Percentiles rank a stretch among this genome's conserved stretches.
phyloP scores from a whole-genome alignment of 1,139 yeast genomes.

The Hyphopichia wangnamkhiaoensis region DNA sequence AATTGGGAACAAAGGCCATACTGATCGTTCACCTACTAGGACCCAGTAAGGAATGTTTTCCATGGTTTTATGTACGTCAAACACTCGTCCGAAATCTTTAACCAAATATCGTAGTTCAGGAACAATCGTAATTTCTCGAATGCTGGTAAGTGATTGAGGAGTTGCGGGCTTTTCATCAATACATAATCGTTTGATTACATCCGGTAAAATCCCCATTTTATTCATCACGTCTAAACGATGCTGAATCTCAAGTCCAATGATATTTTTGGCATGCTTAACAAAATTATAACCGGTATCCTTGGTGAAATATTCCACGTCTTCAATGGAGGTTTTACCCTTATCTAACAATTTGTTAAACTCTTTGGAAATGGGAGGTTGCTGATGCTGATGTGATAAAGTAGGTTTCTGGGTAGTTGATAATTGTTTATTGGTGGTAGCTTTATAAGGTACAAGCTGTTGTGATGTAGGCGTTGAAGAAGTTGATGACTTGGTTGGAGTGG shows the following conservation, averaged over 20 bases:
- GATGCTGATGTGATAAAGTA: too few relatives aligned
- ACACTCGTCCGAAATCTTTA: conserved; percentile 67
- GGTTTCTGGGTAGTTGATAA: too few relatives aligned
- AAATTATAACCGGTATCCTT: conserved; percentile 34
- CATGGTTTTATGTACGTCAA: conserved; percentile 69
- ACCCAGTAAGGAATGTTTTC: conserved; percentile 89
- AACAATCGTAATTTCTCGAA: conserved; percentile 80
- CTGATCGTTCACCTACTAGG: conserved; percentile 84
- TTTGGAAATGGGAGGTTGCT: background rate
- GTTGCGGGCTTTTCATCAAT: conserved; percentile 87
- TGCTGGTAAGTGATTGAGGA: conserved; percentile 52
- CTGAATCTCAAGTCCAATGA: conserved; percentile 64
- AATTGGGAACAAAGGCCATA: conserved; percentile 89
- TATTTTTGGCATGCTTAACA: conserved; percentile 35
- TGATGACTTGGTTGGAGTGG: too few relatives aligned
- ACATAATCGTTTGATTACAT: conserved; percentile 69
- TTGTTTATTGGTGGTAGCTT: background rate
- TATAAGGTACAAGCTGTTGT: too few relatives aligned
- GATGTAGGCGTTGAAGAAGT: too few relatives aligned
- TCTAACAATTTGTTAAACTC: background rate
- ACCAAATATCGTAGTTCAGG: conserved; percentile 77
- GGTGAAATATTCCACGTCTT: conserved; percentile 3
- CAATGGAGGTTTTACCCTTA: conserved; percentile 1
- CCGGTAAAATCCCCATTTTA: conserved; percentile 73
- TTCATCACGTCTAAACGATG: conserved; percentile 83